A percentile compares a stretch with the other conserved stretches of the same genome.
Conservation (phyloP, 306 rosid species). For the Gynostemma pentaphyllum region DNA sequence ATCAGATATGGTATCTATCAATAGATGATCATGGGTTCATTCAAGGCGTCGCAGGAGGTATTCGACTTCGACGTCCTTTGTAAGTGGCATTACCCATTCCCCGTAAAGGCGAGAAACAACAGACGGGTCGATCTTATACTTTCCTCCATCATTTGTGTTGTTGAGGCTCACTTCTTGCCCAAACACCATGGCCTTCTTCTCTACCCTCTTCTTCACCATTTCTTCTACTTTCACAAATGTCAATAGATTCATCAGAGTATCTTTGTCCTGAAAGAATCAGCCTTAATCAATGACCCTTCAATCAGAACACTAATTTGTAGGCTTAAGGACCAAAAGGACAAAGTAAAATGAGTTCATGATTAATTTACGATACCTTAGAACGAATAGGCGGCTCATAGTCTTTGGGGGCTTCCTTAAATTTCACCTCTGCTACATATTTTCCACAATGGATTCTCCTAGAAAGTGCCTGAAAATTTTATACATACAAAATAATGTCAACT, state of each 20-base stretch:
- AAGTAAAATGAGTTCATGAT: neutral
- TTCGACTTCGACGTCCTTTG: conserved; percentile 72
- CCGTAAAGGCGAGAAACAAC: conserved; percentile 41
- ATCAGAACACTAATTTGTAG: neutral
- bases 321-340: neutral
- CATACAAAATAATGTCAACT: neutral
- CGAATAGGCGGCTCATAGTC: conserved; percentile 72
- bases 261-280: conserved; percentile 41
- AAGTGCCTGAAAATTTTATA: conserved; percentile 40
- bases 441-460: conserved; percentile 90
- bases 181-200: conserved; percentile 58
- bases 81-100: conserved; percentile 84
- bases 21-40: neutral
- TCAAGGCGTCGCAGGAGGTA: conserved; percentile 68
- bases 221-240: conserved; percentile 63
- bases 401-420: conserved; percentile 65
- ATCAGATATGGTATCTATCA: neutral
- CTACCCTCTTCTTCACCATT: conserved; percentile 69
- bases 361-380: conserved; percentile 35
- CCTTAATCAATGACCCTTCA: neutral
- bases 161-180: conserved; percentile 49
- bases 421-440: conserved; percentile 86
- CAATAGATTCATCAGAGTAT: conserved; percentile 69
- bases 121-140: conserved; percentile 48
- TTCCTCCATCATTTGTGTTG: conserved; percentile 4